Conservation (phyloP, 2,329 filamentous ascomycete genomes). For the Aspergillus candidus region DNA sequence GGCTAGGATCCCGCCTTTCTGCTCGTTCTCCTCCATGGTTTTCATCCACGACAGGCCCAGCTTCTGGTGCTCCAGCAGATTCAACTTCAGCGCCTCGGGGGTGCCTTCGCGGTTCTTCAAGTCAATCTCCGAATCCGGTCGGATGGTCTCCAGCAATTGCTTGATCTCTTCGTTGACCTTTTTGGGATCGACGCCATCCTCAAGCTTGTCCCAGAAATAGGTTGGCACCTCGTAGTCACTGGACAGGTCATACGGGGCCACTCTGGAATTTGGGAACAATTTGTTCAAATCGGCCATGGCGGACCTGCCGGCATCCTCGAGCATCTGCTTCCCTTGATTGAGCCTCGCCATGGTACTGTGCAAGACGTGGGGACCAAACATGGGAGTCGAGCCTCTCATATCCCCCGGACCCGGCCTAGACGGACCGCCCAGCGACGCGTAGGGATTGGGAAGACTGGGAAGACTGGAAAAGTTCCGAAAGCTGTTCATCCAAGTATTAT, state of each 20-base stretch:
- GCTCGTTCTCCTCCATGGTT: slow-evolving; percentile 62
- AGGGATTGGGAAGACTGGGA: not conserved
- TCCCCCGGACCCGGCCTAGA: slow-evolving; percentile 2
- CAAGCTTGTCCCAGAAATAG: too few species aligned
- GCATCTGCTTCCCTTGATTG: slow-evolving; percentile 10
- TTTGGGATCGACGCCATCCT: slow-evolving; percentile 37
- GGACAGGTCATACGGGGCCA: too few species aligned
- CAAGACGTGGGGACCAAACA: slow-evolving; percentile 13
- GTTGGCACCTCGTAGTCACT: too few species aligned
- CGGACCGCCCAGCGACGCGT: not conserved
- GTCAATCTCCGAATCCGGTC: slow-evolving; percentile 61
- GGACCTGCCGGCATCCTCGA: slow-evolving; percentile 9
- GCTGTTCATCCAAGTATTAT: too few species aligned
- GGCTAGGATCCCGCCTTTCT: slow-evolving; percentile 70
- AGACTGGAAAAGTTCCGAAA: too few species aligned
- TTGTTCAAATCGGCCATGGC: slow-evolving; percentile 1
- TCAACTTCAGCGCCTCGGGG: slow-evolving; percentile 60
- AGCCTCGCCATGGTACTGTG: slow-evolving; percentile 17
- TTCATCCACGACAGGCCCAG: slow-evolving; percentile 72
- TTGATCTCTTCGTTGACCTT: slow-evolving; percentile 62
- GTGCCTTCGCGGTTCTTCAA: slow-evolving; percentile 60
- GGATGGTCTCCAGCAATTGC: slow-evolving; percentile 64
- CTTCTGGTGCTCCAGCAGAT: slow-evolving; percentile 76
- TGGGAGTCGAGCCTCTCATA: slow-evolving; percentile 1
- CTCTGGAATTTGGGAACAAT: too few species aligned